Evolutionary conservation across 495 filamentous ascomycete species (phyloP), one percentile per base, ranked within the genome.

Genomic region (Neurospora sp.): DNA sequence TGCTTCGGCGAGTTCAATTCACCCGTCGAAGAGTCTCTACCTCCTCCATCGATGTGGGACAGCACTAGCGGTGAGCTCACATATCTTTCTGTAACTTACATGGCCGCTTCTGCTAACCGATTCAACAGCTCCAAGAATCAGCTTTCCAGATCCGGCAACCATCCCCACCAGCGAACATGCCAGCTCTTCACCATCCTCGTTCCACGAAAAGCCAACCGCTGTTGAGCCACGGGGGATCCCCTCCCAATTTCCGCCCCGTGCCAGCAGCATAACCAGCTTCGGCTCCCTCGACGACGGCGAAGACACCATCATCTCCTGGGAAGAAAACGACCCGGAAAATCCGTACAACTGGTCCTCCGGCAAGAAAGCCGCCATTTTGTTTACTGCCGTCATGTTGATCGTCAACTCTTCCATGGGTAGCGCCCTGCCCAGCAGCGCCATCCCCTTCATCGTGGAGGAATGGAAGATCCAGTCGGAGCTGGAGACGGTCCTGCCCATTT

Each of bases 371-470:
- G 84, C 83, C 69, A 84, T 92, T 17, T 77, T 92, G 4, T 70
- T 87, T 17, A 84, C 86, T 1, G 85, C 86, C 70, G 89, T 92
- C 81, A 78, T 89, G 74, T 83, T 88, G 38, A 91, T 94, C 59
- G 79, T 92, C 78, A 94, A 94, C 81, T 90, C 87, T 40, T 93
- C 92, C n/a, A 87, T 94, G 77, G 89, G 89, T 4, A 91, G 88
- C 38, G 86, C 90, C 0, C 81, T 94, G 19, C 90, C 92, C 2
- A 88, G 88, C 72, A 90, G 88, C 76, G 88, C 88, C 48, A 88
- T 88, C 48, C 84, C 83, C 5, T 86, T 84, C 69, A 91, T 92
- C 21, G 81, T 85, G 0, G 75, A 80, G 9, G 84, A 90, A 72
- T 93, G 90, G 82, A 72, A 85, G 70, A 81, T 93, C 71, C 85